These are phyloP conservation scores for Linum lewisii DNA, from an alignment of 345 rosid genomes.

Conservation along the genomic window DNA sequence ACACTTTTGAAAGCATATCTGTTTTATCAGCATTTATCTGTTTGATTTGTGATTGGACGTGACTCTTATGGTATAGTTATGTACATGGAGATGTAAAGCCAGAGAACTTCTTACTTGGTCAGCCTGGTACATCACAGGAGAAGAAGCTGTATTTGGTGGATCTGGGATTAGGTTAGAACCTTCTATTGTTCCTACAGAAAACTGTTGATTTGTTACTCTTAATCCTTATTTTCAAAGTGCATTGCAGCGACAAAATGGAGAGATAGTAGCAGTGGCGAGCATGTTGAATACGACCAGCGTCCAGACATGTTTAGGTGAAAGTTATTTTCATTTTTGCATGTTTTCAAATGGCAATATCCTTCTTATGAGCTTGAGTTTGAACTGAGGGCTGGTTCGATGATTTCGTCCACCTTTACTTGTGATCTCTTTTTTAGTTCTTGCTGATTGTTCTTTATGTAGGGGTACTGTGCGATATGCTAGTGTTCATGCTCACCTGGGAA, in stretches of 20 bases:
- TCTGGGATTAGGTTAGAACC: slow-evolving; percentile 26
- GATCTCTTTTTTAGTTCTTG: not conserved
- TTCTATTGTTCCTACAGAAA: not conserved
- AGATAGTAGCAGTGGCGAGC: slow-evolving; percentile 20
- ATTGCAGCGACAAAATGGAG: slow-evolving; percentile 26
- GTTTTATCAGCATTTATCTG: not conserved
- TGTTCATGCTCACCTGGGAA: slow-evolving; percentile 30
- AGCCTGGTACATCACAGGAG: slow-evolving; percentile 23
- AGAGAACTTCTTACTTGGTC: slow-evolving; percentile 31
- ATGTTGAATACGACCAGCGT: slow-evolving; percentile 28
- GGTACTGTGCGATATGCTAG: slow-evolving; percentile 32
- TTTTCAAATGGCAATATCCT: not conserved
- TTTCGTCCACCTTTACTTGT: not conserved
- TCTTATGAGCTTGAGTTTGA: not conserved
- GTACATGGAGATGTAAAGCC: slow-evolving; percentile 33
- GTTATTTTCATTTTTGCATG: not conserved
- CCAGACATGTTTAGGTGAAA: slow-evolving; percentile 30
- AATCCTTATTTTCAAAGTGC: not conserved
- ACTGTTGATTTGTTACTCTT: not conserved
- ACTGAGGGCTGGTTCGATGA: not conserved
- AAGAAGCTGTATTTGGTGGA: slow-evolving; percentile 28
- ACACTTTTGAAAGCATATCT: not conserved
- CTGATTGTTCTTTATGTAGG: slow-evolving; percentile 7
- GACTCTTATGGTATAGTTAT: slow-evolving; percentile 13
- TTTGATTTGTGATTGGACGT: not conserved